Evolutionary conservation across 768 basidiomycete species (phyloP).

Genomic region (Leucosporidium creatinivorum): DNA sequence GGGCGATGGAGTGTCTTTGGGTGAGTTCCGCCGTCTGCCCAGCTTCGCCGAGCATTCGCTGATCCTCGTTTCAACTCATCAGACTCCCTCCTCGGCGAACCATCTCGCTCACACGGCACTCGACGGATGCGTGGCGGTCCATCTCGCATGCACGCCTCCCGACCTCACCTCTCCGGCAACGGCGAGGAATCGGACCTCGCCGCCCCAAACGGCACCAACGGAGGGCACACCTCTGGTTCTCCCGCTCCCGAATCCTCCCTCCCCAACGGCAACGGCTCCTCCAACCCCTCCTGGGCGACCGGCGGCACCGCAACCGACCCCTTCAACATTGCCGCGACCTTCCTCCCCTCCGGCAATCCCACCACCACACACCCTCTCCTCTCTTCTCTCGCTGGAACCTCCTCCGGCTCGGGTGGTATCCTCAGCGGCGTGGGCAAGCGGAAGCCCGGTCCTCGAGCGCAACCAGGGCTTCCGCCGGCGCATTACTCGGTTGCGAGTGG

Average conservation of each 20-base stretch:
- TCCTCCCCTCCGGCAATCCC: constrained; percentile 21
- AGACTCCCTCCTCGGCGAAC: constrained; percentile 22
- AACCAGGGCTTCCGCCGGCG: constrained; percentile 32
- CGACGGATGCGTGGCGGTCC: constrained; percentile 21
- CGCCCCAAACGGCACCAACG: background rate
- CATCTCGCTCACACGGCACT: constrained; percentile 19
- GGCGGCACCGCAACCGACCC: constrained; percentile 24
- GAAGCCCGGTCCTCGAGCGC: constrained; percentile 29
- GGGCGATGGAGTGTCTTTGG: constrained; percentile 43
- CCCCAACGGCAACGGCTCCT: constrained; percentile 11
- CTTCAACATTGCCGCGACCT: constrained; percentile 33
- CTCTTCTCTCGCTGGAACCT: constrained; percentile 20
- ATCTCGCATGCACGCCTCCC: constrained; percentile 2
- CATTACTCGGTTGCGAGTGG: constrained; percentile 33
- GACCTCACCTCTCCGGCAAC: constrained; percentile 13
- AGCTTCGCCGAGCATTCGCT: background rate
- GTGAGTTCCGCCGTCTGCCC: constrained; percentile 35
- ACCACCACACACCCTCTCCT: constrained; percentile 16
- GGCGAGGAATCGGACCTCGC: constrained; percentile 15
- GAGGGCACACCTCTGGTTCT: background rate
- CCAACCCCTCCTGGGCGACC: no score
- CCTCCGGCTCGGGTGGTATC: constrained; percentile 11
- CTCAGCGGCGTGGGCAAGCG: constrained; percentile 28
- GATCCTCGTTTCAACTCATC: background rate
- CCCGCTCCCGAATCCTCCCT: constrained; percentile 15